Evolutionary conservation across 352 stramenopile genomes (phyloP).

Genomic region (Globisporangium echinulatum): DNA sequence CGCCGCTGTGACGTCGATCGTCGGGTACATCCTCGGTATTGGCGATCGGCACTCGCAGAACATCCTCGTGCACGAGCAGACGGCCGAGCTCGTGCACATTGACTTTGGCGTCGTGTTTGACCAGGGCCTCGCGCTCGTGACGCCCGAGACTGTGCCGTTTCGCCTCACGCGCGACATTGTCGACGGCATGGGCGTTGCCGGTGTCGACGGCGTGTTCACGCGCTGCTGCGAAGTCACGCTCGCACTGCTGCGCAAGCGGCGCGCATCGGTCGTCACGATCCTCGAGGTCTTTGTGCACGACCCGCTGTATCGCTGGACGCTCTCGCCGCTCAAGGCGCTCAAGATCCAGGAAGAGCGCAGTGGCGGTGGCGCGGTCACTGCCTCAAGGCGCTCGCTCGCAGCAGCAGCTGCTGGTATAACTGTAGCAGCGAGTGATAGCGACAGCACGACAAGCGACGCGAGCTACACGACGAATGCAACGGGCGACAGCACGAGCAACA

Average conservation of each 20-base stretch:
- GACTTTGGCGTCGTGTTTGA: slow-evolving; percentile 99
- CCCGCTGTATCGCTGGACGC: slow-evolving; percentile 97
- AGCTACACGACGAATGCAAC: neutral
- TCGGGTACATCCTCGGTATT: slow-evolving; percentile 95
- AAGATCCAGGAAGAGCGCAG: slow-evolving; percentile 65
- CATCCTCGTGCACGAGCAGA: slow-evolving; percentile 97
- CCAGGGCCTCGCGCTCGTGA: slow-evolving; percentile 90
- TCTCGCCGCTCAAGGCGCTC: slow-evolving; percentile 88
- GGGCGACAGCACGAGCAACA: slow-evolving; percentile 2
- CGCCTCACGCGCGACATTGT: slow-evolving; percentile 97
- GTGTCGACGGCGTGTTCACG: slow-evolving; percentile 95
- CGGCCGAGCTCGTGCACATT: slow-evolving; percentile 99
- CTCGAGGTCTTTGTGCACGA: slow-evolving; percentile 98
- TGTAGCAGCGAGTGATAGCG: slow-evolving; percentile 12
- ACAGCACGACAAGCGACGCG: neutral
- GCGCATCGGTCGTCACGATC: slow-evolving; percentile 95
- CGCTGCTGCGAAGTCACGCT: slow-evolving; percentile 93
- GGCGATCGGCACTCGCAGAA: slow-evolving; percentile 98
- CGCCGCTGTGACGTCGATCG: slow-evolving; percentile 96
- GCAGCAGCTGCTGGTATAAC: slow-evolving; percentile 14
- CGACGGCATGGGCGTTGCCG: slow-evolving; percentile 98
- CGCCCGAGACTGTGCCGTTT: slow-evolving; percentile 98
- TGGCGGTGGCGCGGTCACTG: neutral
- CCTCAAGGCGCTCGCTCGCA: neutral
- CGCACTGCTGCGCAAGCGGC: slow-evolving; percentile 89